Percentiles rank a stretch among this genome's conserved stretches.
Evolutionary conservation across 2,329 filamentous ascomycete genomes (phyloP).

Genomic region (Calonectria pseudoreteaudii): DNA sequence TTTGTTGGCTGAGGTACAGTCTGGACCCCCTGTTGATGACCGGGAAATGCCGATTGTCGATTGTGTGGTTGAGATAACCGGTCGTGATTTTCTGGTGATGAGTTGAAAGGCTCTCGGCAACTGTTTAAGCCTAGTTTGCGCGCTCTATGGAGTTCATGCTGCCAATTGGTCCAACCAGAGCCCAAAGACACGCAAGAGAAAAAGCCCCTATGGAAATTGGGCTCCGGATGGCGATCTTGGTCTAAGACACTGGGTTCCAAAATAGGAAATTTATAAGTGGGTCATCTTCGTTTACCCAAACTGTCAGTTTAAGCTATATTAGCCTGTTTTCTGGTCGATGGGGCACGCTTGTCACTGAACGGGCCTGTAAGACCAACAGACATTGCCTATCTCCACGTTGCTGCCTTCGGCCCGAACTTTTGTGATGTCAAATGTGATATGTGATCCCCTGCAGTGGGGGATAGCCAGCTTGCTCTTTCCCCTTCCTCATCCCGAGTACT

Average conservation of each 20-base stretch:
- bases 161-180: background rate
- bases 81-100: too few relatives aligned
- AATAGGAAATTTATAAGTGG: background rate
- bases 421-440: background rate
- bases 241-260: background rate
- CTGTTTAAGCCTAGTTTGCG: background rate
- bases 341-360: background rate
- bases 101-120: background rate
- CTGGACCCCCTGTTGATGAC: background rate
- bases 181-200: background rate
- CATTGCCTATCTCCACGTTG: background rate
- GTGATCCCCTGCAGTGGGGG: background rate
- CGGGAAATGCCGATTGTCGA: background rate
- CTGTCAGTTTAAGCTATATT: background rate
- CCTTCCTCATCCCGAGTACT: background rate
- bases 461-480: background rate
- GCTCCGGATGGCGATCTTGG: background rate
- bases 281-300: constrained; percentile 2
- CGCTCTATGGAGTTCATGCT: background rate
- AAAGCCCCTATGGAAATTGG: background rate
- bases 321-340: background rate
- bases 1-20: background rate
- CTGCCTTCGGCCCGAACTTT: background rate
- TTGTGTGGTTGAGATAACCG: background rate
- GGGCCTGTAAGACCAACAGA: background rate